Base-by-base conservation (phyloP, 306 rosid species). In the Cucurbita argyrosperma region DNA sequence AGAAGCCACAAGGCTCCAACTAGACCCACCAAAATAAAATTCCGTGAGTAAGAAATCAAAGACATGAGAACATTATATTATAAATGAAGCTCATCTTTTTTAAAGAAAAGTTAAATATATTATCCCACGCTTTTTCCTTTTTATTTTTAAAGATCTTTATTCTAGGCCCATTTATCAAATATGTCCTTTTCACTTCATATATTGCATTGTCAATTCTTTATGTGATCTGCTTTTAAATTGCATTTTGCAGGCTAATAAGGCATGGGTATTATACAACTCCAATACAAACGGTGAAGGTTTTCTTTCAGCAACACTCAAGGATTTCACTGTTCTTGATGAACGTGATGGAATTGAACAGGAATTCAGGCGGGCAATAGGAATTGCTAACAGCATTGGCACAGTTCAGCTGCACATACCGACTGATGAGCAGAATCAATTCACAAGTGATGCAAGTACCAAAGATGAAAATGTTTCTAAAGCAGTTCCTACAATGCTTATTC, bases 331-430 rank as follows among this genome's bases (percentile, higher is more conserved):
- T 69, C 80, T 87, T 78, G 99, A 94, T 88, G 89, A 94, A 79
- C 97, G 99, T 58, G 96, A 91, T 74, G 99, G 97, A 53, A 92
- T 88, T 76, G 90, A 85, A 61, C 85, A 77, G 76, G 90, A 88
- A 82, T 94, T 89, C 80, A 90, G 94, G 83, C 82, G 90, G 88
- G 99, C 95, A 19, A 83, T 94, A 65, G 97, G 98, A 85, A 87
- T 78, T 84, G 87, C 96, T 26, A 81, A 80, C 58, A 83, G 80
- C 76, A 52, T 85, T 65, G 90, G 88, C 45, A 62, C 86, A 57
- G 57, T 79, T 81, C 75, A 81, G 46, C 60, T 75, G 45, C 71
- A 68, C 78, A 58, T 82, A 76, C 77, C 42, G 52, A 74, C 82
- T 39, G 46, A 66, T 78, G 54, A 78, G 79, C 82, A 82, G 61